A percentile compares a stretch with the other conserved stretches of the same genome.
phyloP scores from a whole-genome alignment of 495 filamentous ascomycete genomes.

The Penicillium coffeae region DNA sequence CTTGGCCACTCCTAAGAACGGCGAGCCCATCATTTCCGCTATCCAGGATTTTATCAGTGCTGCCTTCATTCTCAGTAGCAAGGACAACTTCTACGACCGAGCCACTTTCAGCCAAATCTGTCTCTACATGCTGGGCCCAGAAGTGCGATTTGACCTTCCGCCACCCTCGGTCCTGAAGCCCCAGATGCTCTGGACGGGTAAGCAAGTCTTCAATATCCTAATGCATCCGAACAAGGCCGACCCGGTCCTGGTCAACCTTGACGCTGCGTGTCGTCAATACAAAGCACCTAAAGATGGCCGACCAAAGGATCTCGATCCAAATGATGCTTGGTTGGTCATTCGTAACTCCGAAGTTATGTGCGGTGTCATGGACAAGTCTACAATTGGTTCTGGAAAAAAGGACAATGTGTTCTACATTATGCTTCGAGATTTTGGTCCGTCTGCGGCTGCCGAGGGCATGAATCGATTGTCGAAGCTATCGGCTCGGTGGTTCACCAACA shows the following conservation, averaged over 20 bases:
- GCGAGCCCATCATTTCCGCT: conserved; percentile 95
- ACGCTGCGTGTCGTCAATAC: conserved; percentile 86
- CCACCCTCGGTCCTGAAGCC: conserved; percentile 83
- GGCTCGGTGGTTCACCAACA: conserved; percentile 80
- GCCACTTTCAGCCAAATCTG: conserved; percentile 83
- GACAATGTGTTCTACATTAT: conserved; percentile 97
- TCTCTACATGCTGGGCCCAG: conserved; percentile 86
- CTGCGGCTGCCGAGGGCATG: conserved; percentile 86
- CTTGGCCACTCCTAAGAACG: conserved; percentile 90
- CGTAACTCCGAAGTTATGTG: conserved; percentile 98
- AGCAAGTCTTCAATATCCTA: conserved; percentile 92
- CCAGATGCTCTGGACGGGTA: conserved; percentile 89
- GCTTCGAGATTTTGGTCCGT: conserved; percentile 86
- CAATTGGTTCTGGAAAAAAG: conserved; percentile 93
- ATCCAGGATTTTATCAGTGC: conserved; percentile 99
- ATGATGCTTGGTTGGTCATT: conserved; percentile 86
- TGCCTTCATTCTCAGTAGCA: conserved; percentile 84
- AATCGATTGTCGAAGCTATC: conserved; percentile 89
- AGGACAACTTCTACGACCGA: conserved; percentile 88
- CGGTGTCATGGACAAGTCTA: conserved; percentile 95
- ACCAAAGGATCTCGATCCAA: conserved; percentile 68
- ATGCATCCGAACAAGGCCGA: conserved; percentile 85
- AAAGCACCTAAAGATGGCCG: conserved; percentile 47
- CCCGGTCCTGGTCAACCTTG: conserved; percentile 81
- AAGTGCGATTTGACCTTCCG: conserved; percentile 77